Conservation (phyloP, 2,329 filamentous ascomycete genomes). For the Chrysosporium keratinophilum region DNA sequence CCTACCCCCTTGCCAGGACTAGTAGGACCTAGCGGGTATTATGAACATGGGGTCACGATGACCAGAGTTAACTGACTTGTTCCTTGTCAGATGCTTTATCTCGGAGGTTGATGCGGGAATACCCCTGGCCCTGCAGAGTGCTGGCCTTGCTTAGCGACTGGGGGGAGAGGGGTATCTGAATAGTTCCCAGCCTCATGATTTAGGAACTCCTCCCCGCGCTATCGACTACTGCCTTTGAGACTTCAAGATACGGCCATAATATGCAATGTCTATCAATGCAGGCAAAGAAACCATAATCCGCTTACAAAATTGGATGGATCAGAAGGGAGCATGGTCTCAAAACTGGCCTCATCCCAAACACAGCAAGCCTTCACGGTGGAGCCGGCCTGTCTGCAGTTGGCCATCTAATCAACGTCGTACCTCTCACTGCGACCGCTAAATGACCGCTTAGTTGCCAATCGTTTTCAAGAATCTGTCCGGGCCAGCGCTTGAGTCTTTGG, state of each 20-base stretch:
- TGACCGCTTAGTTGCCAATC: constrained; percentile 10
- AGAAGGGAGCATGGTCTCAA: not conserved
- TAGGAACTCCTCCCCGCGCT: not conserved
- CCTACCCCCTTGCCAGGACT: constrained; percentile 6
- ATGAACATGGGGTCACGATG: constrained; percentile 7
- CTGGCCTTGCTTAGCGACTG: not conserved
- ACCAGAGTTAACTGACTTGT: constrained; percentile 1
- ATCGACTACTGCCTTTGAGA: not conserved
- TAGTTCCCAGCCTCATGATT: not conserved
- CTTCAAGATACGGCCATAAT: not conserved
- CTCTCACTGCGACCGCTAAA: constrained; percentile 8
- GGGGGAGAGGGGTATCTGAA: not conserved
- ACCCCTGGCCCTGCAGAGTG: not conserved
- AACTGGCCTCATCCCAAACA: not conserved
- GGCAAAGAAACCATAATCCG: not conserved
- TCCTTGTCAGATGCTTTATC: constrained; percentile 4
- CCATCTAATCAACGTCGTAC: constrained; percentile 7
- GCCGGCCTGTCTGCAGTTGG: constrained; percentile 9
- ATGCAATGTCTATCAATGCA: not conserved
- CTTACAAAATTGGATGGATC: not conserved
- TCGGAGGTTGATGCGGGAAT: constrained; percentile 3
- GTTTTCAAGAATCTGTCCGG: not conserved
- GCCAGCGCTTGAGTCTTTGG: constrained; percentile 7
- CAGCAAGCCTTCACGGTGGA: constrained; percentile 2
- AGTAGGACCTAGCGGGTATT: constrained; percentile 8